These are phyloP conservation scores for Trichosanthes cucumerina DNA, from an alignment of 306 rosid genomes.

Conservation along the genomic window DNA sequence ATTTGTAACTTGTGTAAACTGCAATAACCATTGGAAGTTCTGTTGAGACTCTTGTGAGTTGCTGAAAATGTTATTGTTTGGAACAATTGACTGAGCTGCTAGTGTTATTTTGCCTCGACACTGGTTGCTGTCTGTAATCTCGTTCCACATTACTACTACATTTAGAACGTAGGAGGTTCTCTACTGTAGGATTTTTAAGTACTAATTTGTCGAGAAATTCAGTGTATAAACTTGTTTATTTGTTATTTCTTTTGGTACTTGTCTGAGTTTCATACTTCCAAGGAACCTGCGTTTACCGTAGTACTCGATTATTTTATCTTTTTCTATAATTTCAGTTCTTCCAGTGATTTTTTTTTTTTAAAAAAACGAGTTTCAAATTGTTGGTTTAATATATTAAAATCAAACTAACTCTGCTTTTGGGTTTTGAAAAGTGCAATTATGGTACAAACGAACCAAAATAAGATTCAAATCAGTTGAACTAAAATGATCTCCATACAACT, in stretches of 20 bases:
- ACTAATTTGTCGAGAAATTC: constrained; percentile 9
- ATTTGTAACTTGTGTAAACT: constrained; percentile 75
- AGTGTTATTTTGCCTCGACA: constrained; percentile 18
- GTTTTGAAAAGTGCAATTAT: too few relatives aligned
- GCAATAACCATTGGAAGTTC: constrained; percentile 98
- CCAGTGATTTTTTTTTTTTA: too few relatives aligned
- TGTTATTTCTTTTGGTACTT: not conserved
- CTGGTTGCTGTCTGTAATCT: constrained; percentile 17
- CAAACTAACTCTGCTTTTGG: too few relatives aligned
- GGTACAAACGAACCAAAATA: too few relatives aligned
- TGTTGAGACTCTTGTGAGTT: constrained; percentile 36
- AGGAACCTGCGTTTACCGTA: not conserved
- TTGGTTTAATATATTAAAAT: too few relatives aligned
- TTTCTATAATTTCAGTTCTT: too few relatives aligned
- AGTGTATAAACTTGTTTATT: constrained; percentile 12
- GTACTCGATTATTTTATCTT: not conserved
- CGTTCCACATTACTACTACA: not conserved
- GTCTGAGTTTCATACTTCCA: not conserved
- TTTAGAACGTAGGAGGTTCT: constrained; percentile 17
- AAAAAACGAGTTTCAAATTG: too few relatives aligned
- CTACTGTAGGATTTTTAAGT: constrained; percentile 4
- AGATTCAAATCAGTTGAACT: too few relatives aligned
- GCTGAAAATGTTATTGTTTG: constrained; percentile 23
- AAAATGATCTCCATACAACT: too few relatives aligned
- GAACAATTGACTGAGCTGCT: constrained; percentile 20